Conservation (phyloP, 2,329 filamentous ascomycete genomes). For the Alternaria rosae region DNA sequence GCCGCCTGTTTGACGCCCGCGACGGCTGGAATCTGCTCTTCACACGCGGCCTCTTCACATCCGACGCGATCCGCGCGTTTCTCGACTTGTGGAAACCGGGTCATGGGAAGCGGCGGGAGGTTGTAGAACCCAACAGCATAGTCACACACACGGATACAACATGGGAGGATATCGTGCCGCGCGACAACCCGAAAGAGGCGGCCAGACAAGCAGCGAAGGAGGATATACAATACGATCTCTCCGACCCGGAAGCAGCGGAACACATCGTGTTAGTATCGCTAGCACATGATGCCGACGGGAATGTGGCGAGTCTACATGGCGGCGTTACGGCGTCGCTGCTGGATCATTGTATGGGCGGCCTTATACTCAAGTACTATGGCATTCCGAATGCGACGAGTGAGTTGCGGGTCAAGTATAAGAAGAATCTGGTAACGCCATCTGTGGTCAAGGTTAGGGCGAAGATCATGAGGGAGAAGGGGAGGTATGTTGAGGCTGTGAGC, state of each 20-base stretch:
- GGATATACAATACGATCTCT: conserved; percentile 18
- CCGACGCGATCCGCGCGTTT: conserved; percentile 33
- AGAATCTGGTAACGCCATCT: conserved; percentile 29
- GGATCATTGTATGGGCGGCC: conserved; percentile 37
- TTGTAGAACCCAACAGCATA: conserved; percentile 12
- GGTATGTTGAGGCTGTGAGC: conserved; percentile 30
- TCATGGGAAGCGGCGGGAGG: conserved; percentile 6
- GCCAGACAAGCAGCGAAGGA: conserved; percentile 13
- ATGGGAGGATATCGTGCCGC: background rate
- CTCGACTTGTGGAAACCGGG: conserved; percentile 31
- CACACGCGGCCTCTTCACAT: conserved; percentile 32
- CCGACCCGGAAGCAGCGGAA: conserved; percentile 27
- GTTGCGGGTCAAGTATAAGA: conserved; percentile 35
- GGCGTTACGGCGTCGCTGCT: conserved; percentile 34
- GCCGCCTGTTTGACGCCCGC: conserved; percentile 8
- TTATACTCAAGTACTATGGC: conserved; percentile 23
- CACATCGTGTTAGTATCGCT: conserved; percentile 29
- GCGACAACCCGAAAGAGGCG: background rate
- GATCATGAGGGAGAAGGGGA: conserved; percentile 30
- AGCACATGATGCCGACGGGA: conserved; percentile 32
- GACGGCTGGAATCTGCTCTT: conserved; percentile 24
- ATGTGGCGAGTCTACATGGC: conserved; percentile 31
- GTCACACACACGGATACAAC: background rate
- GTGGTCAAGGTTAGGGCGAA: conserved; percentile 30
- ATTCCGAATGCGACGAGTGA: conserved; percentile 29